Percentiles rank a stretch among this genome's conserved stretches.
phyloP scores from a whole-genome alignment of 768 basidiomycete species.

The Lactarius deliciosus region DNA sequence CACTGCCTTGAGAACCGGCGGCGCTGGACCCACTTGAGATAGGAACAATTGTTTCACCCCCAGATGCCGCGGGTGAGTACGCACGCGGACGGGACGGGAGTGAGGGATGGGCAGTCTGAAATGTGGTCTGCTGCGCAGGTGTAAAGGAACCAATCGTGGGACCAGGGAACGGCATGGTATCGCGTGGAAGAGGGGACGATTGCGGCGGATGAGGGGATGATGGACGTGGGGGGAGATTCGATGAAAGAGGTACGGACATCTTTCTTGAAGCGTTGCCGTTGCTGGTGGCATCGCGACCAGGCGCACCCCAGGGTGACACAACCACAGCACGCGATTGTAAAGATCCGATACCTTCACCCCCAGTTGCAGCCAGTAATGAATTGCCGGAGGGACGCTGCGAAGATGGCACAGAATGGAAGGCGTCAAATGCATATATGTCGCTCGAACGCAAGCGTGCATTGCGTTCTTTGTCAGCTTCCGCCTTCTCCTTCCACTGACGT shows the following conservation, averaged over 20 bases:
- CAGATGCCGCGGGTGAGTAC: conserved; percentile 32
- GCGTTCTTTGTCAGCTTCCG: conserved; percentile 34
- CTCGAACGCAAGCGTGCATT: conserved; percentile 44
- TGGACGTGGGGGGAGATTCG: conserved; percentile 31
- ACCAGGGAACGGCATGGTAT: conserved; percentile 26
- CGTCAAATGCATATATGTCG: conserved; percentile 62
- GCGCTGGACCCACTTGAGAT: conserved; percentile 45
- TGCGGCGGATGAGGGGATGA: conserved; percentile 31
- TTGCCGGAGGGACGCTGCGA: conserved; percentile 39
- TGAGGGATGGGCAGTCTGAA: conserved; percentile 34
- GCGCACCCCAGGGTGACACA: conserved; percentile 27
- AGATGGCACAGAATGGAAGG: conserved; percentile 66
- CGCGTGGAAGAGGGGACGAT: conserved; percentile 33
- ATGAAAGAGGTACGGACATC: conserved; percentile 32
- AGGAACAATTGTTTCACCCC: conserved; percentile 36
- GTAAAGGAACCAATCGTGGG: conserved; percentile 33
- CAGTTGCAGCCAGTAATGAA: conserved; percentile 35
- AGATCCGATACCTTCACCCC: conserved; percentile 17
- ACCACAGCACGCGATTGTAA: conserved; percentile 19
- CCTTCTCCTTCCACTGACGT: conserved; percentile 54
- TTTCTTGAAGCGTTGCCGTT: conserved; percentile 21
- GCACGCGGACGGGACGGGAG: conserved; percentile 35
- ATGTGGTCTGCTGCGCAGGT: conserved; percentile 32
- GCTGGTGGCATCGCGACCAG: conserved; percentile 3
- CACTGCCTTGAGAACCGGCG: conserved; percentile 40